Conservation (phyloP, 1,139 yeast genomes). For the Scheffersomyces insectosa region DNA sequence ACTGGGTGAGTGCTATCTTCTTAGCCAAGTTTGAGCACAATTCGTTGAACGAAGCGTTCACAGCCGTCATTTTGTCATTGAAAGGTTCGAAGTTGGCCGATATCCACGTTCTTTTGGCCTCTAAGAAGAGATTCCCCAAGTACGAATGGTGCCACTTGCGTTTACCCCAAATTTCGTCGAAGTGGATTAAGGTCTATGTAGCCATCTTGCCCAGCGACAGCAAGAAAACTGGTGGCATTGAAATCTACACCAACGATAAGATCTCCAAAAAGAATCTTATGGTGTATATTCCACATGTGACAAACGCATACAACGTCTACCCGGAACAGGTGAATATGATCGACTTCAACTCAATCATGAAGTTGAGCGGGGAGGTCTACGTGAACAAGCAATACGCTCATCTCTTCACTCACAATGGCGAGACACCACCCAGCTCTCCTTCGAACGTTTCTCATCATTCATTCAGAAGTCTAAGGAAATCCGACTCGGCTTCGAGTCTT, state of each 20-base stretch:
- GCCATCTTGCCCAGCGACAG: slow-evolving; percentile 44
- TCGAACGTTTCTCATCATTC: slow-evolving; percentile 2
- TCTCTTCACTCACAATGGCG: slow-evolving; percentile 14
- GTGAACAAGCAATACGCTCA: slow-evolving; percentile 44
- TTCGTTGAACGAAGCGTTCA: slow-evolving; percentile 55
- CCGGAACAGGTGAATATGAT: slow-evolving; percentile 57
- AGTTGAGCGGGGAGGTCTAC: slow-evolving; percentile 50
- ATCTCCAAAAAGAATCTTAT: slow-evolving; percentile 47
- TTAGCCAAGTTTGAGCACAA: slow-evolving; percentile 51
- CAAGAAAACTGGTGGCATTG: slow-evolving; percentile 47
- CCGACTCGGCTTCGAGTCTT: slow-evolving; percentile 10
- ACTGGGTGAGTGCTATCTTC: slow-evolving; percentile 49
- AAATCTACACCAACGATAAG: slow-evolving; percentile 45
- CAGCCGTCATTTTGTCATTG: slow-evolving; percentile 57
- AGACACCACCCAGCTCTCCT: slow-evolving; percentile 1
- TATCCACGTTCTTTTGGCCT: slow-evolving; percentile 50
- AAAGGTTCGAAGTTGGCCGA: slow-evolving; percentile 56
- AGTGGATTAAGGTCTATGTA: slow-evolving; percentile 54
- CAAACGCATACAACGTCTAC: slow-evolving; percentile 49
- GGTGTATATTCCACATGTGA: slow-evolving; percentile 43
- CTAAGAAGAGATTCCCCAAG: slow-evolving; percentile 44
- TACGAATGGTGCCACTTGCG: slow-evolving; percentile 59
- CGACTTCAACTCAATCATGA: slow-evolving; percentile 54
- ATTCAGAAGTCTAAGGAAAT: slow-evolving; percentile 7
- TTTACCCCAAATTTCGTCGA: slow-evolving; percentile 54